Base-by-base conservation (phyloP, 805 yeast species). In the Torulaspora delbrueckii region DNA sequence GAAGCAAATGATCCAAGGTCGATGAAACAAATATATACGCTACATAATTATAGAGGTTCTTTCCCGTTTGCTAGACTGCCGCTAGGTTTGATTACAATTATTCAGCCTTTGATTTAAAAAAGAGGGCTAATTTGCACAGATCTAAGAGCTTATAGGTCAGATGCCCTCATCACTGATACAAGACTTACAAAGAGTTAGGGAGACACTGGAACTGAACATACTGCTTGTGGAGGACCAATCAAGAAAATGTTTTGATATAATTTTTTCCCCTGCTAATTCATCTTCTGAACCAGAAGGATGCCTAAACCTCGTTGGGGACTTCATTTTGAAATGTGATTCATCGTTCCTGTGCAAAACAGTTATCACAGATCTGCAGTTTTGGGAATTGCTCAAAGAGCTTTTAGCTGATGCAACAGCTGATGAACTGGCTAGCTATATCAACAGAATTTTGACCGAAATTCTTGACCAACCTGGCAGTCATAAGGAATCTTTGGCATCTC, bases 321-420 rank as follows among this genome's bases (percentile, higher is more conserved):
- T 54, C 25, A 36, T 54, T 4, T 16, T 43, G 16, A 38, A 34
- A 26, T 57, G 56, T 39, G 52, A 54, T 24, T 41, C 39, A 8
- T 42, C 46, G 9, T 37, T 49, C 9, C 42, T 53, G 9, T 46
- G 50, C 37, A 25, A 42, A 9, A 35, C 42, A 7, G 51, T 42
- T 8, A 26, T 50, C 2, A 37, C 23, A 16, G 43, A 54, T 30
- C 13, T 31, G 3, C 25, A 23, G 27, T 48, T 57, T 25, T 47
- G 48, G 43, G 32, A 46, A 8, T 14, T 46, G 5, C 31, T 54
- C 9, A 44, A 47, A 23, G 42, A 45, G 28, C 35, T 41, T 12
- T 18, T 51, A 13, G 50, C 52, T 4, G 50, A 41, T 9, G 23
- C 47, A n/a, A 36, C 41, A 4, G 48, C 52, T 31, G 45, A 43